Evolutionary conservation across 1,284 basidiomycete genomes (phyloP).

Genomic region (Cutaneotrichosporon cutaneum): DNA sequence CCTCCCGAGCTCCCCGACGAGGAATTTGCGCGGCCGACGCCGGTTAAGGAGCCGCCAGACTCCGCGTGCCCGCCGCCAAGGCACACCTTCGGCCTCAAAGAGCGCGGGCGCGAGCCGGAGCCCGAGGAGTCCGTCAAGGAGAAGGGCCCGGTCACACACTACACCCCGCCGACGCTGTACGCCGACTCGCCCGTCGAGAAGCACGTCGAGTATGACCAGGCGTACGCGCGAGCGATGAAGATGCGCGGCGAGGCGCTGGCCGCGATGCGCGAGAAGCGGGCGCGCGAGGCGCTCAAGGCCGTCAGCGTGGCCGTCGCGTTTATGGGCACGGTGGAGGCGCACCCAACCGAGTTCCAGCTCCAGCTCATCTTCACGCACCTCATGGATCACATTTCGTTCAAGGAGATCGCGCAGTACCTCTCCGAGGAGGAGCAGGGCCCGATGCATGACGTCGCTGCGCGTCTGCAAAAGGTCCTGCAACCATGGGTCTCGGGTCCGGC

Average conservation of each 20-base stretch:
- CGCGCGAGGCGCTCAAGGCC: not conserved
- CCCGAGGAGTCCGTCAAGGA: not conserved
- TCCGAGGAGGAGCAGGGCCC: not conserved
- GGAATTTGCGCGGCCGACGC: not conserved
- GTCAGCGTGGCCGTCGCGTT: slow-evolving; percentile 1
- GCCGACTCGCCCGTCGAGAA: slow-evolving; percentile 7
- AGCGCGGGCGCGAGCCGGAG: too few relatives aligned
- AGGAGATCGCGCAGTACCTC: not conserved
- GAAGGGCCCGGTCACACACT: not conserved
- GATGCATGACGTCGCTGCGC: not conserved
- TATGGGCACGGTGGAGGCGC: slow-evolving; percentile 1
- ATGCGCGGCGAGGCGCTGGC: not conserved
- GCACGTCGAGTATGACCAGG: not conserved
- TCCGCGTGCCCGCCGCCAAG: not conserved
- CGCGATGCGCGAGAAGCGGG: not conserved
- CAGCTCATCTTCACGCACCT: slow-evolving; percentile 7
- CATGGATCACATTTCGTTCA: slow-evolving; percentile 2
- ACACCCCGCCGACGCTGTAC: slow-evolving; percentile 7
- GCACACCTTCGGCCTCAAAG: not conserved
- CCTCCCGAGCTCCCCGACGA: not conserved
- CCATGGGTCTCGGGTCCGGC: not conserved
- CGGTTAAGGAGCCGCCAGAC: not conserved
- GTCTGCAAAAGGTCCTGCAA: not conserved
- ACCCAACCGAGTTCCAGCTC: slow-evolving; percentile 4
- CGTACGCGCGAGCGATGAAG: not conserved